Conservation (phyloP, 2,329 filamentous ascomycete species). For the Monilinia fructicola region DNA sequence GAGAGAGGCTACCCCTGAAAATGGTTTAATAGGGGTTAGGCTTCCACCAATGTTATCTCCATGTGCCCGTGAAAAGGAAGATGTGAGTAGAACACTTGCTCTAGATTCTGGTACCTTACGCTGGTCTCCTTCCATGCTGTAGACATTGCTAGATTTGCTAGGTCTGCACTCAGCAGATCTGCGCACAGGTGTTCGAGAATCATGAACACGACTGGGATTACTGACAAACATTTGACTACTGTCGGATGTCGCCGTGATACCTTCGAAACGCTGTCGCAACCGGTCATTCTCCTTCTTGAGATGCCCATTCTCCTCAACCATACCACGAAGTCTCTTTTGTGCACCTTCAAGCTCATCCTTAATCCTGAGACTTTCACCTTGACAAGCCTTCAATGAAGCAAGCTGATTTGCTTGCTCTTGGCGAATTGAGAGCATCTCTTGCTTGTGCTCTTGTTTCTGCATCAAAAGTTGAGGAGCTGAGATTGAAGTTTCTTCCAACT, state of each 20-base stretch:
- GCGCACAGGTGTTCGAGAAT: neutral
- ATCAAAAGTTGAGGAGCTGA: neutral
- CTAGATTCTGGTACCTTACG: neutral
- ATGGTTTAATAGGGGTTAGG: conserved; percentile 17
- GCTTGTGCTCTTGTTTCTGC: neutral
- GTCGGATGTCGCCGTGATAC: neutral
- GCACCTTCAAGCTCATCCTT: conserved; percentile 4
- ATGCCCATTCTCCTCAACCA: neutral
- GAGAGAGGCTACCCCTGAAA: conserved; percentile 15
- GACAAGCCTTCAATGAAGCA: neutral
- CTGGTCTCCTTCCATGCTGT: neutral
- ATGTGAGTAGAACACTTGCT: neutral
- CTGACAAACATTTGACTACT: neutral
- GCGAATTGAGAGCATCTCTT: conserved; percentile 8
- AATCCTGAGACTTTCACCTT: neutral
- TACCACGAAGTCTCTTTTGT: neutral
- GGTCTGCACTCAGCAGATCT: conserved; percentile 15
- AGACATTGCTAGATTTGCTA: neutral
- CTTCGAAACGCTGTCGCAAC: conserved; percentile 6
- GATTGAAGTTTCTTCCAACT: neutral
- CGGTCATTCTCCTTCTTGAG: conserved; percentile 14
- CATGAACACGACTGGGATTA: neutral
- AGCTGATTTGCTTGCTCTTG: conserved; percentile 3
- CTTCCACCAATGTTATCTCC: neutral
- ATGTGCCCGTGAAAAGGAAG: neutral